Conservation (phyloP, 306 rosid species). For the Sicyos baderoa region DNA sequence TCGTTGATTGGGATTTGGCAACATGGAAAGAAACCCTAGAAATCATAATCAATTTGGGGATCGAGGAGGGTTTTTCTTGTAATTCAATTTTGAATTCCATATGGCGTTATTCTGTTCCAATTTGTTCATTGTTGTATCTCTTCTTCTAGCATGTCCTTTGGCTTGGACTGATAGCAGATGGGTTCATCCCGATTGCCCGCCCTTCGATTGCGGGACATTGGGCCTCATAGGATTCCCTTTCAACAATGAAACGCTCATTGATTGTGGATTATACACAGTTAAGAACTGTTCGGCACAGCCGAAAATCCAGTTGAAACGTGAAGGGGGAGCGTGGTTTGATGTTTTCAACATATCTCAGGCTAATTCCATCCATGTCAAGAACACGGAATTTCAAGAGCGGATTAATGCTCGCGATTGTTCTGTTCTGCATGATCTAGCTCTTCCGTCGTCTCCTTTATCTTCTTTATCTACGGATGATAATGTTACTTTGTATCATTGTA, state of each 20-base stretch:
- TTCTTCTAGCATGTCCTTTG: background rate
- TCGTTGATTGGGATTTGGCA: background rate
- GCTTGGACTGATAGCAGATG: background rate
- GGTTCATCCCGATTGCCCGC: background rate
- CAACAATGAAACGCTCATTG: background rate
- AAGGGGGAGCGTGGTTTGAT: background rate
- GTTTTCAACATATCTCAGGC: constrained; percentile 14
- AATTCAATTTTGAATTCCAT: background rate
- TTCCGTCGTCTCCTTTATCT: background rate
- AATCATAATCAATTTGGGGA: constrained; percentile 1
- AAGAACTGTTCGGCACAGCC: background rate
- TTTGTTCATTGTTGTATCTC: background rate
- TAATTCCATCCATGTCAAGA: background rate
- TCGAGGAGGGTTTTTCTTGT: background rate
- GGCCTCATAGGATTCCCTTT: constrained; percentile 13
- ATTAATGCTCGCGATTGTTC: constrained; percentile 1
- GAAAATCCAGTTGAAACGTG: constrained; percentile 11
- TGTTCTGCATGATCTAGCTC: constrained; percentile 6
- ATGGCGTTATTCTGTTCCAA: background rate
- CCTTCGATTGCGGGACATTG: background rate
- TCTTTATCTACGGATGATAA: constrained; percentile 3
- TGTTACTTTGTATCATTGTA: constrained; percentile 9
- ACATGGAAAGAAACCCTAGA: background rate
- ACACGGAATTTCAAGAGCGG: background rate
- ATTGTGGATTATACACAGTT: constrained; percentile 10